Percentiles rank a stretch among this genome's conserved stretches.
Conservation (phyloP, 495 filamentous ascomycete species). For the Schizothecium vesticola region DNA sequence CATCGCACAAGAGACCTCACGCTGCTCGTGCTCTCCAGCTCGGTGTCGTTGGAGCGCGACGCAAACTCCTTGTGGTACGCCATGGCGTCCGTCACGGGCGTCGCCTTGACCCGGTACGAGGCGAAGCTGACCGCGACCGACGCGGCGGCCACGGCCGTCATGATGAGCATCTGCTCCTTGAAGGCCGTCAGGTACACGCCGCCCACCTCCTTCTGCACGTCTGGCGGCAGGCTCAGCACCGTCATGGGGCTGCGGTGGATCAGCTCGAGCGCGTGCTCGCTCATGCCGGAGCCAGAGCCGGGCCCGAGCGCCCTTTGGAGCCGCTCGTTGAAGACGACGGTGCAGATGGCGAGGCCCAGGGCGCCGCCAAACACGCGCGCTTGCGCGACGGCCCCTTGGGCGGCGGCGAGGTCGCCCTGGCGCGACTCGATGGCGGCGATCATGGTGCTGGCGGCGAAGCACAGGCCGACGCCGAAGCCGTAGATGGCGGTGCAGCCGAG, state of each 20-base stretch:
- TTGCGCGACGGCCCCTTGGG: conserved; percentile 52
- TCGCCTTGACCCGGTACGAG: conserved; percentile 16
- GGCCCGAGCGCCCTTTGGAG: conserved; percentile 11
- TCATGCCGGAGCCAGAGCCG: conserved; percentile 14
- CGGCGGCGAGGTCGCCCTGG: conserved; percentile 45
- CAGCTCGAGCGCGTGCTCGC: conserved; percentile 16
- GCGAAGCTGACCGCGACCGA: conserved; percentile 27
- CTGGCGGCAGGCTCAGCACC: conserved; percentile 1
- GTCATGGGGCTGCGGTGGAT: conserved; percentile 20
- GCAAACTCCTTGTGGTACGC: conserved; percentile 22
- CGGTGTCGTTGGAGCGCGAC: conserved; percentile 15
- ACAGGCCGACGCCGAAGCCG: conserved; percentile 50
- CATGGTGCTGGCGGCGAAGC: conserved; percentile 46
- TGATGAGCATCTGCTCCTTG: conserved; percentile 20
- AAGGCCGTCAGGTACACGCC: conserved; percentile 22
- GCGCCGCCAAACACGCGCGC: conserved; percentile 53
- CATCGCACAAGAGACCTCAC: conserved; percentile 20
- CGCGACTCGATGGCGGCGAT: conserved; percentile 45
- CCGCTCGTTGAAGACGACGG: conserved; percentile 36
- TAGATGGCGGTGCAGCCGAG: conserved; percentile 52
- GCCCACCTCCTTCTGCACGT: conserved; percentile 3
- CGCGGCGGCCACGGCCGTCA: conserved; percentile 22
- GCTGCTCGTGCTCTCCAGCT: conserved; percentile 26
- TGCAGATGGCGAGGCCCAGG: conserved; percentile 47
- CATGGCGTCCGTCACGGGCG: conserved; percentile 19